These are phyloP conservation scores for Gossypium laxum DNA, from an alignment of 441 rosid genomes.

Conservation along the genomic window DNA sequence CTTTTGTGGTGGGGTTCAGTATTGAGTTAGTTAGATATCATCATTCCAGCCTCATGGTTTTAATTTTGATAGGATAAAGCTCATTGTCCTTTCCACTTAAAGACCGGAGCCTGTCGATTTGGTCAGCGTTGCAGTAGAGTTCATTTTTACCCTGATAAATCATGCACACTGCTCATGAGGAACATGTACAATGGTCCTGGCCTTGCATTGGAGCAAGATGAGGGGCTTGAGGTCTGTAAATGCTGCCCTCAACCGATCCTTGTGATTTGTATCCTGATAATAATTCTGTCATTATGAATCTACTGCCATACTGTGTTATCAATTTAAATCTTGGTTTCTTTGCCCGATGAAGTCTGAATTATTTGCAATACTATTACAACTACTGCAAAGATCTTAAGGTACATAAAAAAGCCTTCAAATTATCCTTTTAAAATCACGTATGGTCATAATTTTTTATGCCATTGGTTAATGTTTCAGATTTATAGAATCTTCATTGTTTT, in stretches of 20 bases:
- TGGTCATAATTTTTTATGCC: neutral
- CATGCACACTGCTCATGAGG: constrained; percentile 73
- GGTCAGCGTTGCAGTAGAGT: constrained; percentile 91
- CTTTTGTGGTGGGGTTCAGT: too few species aligned
- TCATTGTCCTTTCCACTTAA: constrained; percentile 92
- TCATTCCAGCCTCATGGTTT: constrained; percentile 3
- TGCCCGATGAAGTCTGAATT: neutral
- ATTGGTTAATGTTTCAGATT: neutral
- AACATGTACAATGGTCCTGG: constrained; percentile 96
- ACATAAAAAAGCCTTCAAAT: neutral
- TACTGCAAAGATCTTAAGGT: neutral
- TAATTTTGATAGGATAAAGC: constrained; percentile 66
- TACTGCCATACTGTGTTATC: neutral
- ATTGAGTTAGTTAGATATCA: neutral
- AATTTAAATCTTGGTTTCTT: neutral
- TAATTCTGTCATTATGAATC: neutral
- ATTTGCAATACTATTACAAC: neutral
- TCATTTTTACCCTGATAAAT: constrained; percentile 79
- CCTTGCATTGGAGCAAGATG: constrained; percentile 90
- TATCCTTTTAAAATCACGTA: neutral
- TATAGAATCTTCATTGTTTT: neutral
- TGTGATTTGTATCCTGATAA: constrained; percentile 88
- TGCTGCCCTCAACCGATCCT: constrained; percentile 55
- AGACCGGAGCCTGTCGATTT: constrained; percentile 94
- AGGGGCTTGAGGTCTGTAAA: constrained; percentile 98